Conservation (phyloP, 2,329 filamentous ascomycete species). For the Scolecobasidium constrictum region DNA sequence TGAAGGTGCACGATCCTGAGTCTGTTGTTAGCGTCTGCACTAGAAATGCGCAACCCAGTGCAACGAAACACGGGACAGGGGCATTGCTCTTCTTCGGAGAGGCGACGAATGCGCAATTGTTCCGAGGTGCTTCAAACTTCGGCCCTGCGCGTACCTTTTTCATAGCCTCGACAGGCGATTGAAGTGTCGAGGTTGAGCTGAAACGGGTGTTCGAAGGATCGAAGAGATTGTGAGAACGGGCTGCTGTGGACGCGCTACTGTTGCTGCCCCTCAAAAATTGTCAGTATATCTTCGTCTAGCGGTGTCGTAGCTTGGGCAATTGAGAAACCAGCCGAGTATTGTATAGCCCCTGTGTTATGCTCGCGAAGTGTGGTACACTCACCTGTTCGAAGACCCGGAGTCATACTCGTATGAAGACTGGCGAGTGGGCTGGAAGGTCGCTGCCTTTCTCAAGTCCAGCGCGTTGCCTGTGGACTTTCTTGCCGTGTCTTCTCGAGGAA, state of each 20-base stretch:
- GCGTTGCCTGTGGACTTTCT: constrained; percentile 3
- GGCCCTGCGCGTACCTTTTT: constrained; percentile 3
- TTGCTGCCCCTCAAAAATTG: constrained; percentile 31
- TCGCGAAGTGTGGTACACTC: background rate
- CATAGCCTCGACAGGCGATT: constrained; percentile 39
- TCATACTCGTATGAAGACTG: constrained; percentile 8
- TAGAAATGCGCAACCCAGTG: too few species aligned
- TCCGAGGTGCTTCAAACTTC: constrained; percentile 2
- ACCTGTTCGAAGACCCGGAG: constrained; percentile 7
- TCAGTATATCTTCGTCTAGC: background rate
- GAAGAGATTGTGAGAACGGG: constrained; percentile 21
- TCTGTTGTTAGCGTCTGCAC: constrained; percentile 1
- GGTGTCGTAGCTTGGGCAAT: background rate
- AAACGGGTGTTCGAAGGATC: constrained; percentile 16
- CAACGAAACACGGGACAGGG: too few species aligned
- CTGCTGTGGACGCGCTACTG: constrained; percentile 33
- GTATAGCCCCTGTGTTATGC: background rate
- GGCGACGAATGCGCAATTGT: background rate
- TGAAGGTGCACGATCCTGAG: background rate
- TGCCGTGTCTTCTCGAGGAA: constrained; percentile 8
- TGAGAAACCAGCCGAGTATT: background rate
- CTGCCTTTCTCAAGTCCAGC: constrained; percentile 1
- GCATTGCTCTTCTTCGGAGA: too few species aligned
- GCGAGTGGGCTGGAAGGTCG: background rate
- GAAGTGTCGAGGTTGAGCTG: constrained; percentile 45